Percentiles rank a stretch among this genome's conserved stretches.
These are phyloP conservation scores for Calonectria montana DNA, from an alignment of 2,329 filamentous ascomycete genomes.

Conservation along the genomic window DNA sequence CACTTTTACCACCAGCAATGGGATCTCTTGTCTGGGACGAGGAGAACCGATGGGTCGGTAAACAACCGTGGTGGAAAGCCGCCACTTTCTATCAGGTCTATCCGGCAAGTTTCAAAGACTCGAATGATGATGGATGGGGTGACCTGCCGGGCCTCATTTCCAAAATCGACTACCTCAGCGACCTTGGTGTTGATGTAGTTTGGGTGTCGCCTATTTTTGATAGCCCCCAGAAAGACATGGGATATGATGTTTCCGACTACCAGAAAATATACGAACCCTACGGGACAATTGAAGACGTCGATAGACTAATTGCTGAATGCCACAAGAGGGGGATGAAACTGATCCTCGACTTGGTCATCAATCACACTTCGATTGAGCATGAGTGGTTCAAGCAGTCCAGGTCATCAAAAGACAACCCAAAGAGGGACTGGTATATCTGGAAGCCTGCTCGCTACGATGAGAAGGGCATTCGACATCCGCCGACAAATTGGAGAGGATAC, in stretches of 20 bases:
- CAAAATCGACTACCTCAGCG: constrained; percentile 72
- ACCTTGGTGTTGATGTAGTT: constrained; percentile 71
- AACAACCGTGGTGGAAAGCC: constrained; percentile 59
- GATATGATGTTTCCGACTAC: constrained; percentile 79
- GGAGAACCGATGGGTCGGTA: constrained; percentile 46
- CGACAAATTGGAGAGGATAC: constrained; percentile 67
- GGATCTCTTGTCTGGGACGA: constrained; percentile 47
- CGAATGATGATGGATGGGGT: constrained; percentile 71
- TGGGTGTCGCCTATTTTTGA: constrained; percentile 67
- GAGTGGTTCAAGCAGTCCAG: constrained; percentile 68
- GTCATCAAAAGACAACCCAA: constrained; percentile 60
- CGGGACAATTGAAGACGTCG: constrained; percentile 75
- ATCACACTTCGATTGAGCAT: constrained; percentile 71
- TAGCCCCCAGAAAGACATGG: constrained; percentile 75
- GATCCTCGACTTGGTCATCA: constrained; percentile 79
- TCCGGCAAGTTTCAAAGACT: constrained; percentile 68
- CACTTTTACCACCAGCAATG: constrained; percentile 38
- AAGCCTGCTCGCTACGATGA: constrained; percentile 64
- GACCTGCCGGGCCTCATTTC: constrained; percentile 74
- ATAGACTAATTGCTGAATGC: constrained; percentile 68
- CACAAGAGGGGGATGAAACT: constrained; percentile 73
- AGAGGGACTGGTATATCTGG: constrained; percentile 76
- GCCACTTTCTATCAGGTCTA: constrained; percentile 65
- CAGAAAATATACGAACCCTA: constrained; percentile 74
- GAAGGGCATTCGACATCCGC: constrained; percentile 65